Percentiles rank a stretch among this genome's conserved stretches.
These are phyloP conservation scores for Chamaenerion angustifolium DNA, from an alignment of 345 rosid species.

Conservation along the genomic window DNA sequence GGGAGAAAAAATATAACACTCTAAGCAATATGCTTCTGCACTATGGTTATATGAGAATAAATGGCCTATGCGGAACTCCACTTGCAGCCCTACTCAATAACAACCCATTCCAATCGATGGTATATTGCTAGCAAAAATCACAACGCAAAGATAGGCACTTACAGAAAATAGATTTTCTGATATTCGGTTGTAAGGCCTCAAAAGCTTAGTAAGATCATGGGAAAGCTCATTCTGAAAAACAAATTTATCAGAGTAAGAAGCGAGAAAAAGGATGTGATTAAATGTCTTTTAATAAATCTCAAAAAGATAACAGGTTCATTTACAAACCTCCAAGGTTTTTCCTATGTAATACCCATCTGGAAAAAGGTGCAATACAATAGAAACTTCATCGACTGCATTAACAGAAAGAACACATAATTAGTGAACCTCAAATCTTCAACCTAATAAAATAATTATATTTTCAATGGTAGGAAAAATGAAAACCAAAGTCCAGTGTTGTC, in stretches of 20 bases:
- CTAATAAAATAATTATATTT: neutral
- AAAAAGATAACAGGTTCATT: conserved; percentile 4
- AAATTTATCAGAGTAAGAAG: conserved; percentile 6
- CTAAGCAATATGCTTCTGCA: neutral
- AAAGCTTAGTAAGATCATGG: conserved; percentile 43
- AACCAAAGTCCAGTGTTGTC: conserved; percentile 6
- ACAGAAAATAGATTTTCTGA: conserved; percentile 82
- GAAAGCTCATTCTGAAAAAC: conserved; percentile 31
- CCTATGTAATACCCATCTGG: conserved; percentile 64
- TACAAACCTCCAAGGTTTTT: conserved; percentile 65
- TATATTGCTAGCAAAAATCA: neutral
- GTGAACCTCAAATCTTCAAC: no score
- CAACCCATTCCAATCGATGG: neutral
- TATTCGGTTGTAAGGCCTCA: conserved; percentile 78
- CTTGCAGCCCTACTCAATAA: neutral
- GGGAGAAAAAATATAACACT: conserved; percentile 1
- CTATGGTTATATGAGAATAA: neutral
- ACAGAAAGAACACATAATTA: conserved; percentile 11
- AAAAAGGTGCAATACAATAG: conserved; percentile 60
- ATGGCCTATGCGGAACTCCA: conserved; percentile 1
- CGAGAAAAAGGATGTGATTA: conserved; percentile 4
- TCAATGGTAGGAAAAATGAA: conserved; percentile 6
- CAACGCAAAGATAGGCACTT: conserved; percentile 11
- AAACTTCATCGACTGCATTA: conserved; percentile 54
- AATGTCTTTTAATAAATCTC: neutral